Evolutionary conservation across 164 flowering plant species (phyloP).

Genomic region (Liquidambar formosana): DNA sequence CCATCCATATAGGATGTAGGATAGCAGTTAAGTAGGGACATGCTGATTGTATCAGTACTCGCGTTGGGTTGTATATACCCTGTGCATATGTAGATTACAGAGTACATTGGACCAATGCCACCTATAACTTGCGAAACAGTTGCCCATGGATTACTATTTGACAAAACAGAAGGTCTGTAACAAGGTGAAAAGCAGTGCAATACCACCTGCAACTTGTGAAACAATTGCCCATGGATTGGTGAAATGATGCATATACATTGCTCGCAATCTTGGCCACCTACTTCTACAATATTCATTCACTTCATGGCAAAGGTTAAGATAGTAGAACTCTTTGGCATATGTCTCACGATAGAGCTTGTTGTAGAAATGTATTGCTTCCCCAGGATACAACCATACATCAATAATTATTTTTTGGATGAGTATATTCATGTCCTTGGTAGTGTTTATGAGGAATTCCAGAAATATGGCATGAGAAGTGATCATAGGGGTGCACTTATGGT

Average conservation of each 20-base stretch:
- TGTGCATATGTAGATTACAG: no score
- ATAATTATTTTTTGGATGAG: slow-evolving; percentile 7
- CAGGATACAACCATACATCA: slow-evolving; percentile 1
- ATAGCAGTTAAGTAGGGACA: no score
- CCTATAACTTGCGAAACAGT: no score
- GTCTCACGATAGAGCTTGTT: slow-evolving; percentile 13
- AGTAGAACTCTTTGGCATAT: neutral
- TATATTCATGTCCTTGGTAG: slow-evolving; percentile 9
- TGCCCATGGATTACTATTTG: no score
- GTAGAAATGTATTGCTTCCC: slow-evolving; percentile 9
- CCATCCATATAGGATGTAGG: no score
- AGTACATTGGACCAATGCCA: no score
- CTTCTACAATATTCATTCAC: slow-evolving; percentile 7
- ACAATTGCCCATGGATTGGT: slow-evolving; percentile 16
- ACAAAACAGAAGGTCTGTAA: slow-evolving; percentile 8
- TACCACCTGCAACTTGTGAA: slow-evolving; percentile 9
- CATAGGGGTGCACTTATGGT: neutral
- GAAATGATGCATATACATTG: slow-evolving; percentile 16
- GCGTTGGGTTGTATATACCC: no score
- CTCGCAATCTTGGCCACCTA: slow-evolving; percentile 8
- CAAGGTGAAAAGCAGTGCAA: slow-evolving; percentile 18
- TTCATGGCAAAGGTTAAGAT: neutral
- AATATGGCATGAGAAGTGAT: slow-evolving; percentile 16
- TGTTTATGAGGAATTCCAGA: slow-evolving; percentile 19
- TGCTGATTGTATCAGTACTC: no score